Base-by-base conservation (phyloP, 495 filamentous ascomycete species). In the Hypomontagnella monticulosa region DNA sequence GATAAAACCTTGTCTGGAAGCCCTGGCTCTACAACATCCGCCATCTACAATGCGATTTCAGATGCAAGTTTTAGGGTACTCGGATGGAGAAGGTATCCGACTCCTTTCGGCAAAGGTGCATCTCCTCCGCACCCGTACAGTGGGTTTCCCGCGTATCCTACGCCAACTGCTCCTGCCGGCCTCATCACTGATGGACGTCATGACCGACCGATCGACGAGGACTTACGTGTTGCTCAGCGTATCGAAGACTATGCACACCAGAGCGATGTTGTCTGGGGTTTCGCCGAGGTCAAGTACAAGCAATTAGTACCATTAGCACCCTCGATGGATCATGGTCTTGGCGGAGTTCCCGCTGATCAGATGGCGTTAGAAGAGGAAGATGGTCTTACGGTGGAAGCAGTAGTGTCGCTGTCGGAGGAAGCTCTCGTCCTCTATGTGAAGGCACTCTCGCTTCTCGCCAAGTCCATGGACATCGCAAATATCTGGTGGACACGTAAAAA, bases 231-330 rank as follows among this genome's bases (percentile, higher is more conserved):
- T 20, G 85, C 95, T 4, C 87, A 93, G 55, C 84, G 83, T 27
- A 91, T 98, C 37, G 95, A 99, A 75, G 93, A 98, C 57, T 89
- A 88, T 49, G 96, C 96, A 5, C 93, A 90, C 12, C 88, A 92
- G 23, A 97, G 92, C 65, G 93, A 99, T 72, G 93, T 97, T 30
- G 93, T 99, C 1, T 98, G 91, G 73, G 92, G 92, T 16, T 97
- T 98, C 77, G 95, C 95, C 8, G 95, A 98, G 76, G 93, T 99
- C 61, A 99, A 99, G 77, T 97, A 94, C 79, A 95, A 95, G 76
- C 95, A 99, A 71, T 84, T 99, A 32, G 85, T 98, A 10, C 95
- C 95, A 4, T 75, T 95, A 19, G 88, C 91, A 4, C 95, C 94
- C 11, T 93, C 89, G 0, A 87, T 85, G 65, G 86, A 89, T 44